A percentile compares a stretch with the other conserved stretches of the same genome.
Conservation (phyloP, 192 early-diverging fungal species). For the Powellomyces hirtus region DNA sequence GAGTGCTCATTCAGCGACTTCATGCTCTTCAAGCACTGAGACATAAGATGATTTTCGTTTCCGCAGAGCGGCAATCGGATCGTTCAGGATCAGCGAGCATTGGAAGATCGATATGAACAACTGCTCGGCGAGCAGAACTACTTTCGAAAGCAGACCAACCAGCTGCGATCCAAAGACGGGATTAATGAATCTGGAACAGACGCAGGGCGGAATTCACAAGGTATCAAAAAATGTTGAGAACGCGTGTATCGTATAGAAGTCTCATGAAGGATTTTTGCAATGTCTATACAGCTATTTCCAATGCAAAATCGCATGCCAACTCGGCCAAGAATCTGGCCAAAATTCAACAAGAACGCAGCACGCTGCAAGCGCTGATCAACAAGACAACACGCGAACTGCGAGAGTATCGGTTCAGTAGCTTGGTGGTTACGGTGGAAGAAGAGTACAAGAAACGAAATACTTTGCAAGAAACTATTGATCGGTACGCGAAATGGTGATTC, state of each 20-base stretch:
- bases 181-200: too few species aligned
- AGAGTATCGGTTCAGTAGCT: slow-evolving; percentile 46
- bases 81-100: slow-evolving; percentile 43
- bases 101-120: slow-evolving; percentile 48
- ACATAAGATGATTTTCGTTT: not conserved
- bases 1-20: too few species aligned
- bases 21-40: too few species aligned
- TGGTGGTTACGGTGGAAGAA: slow-evolving; percentile 53
- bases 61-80: slow-evolving; percentile 44
- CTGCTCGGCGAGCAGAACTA: slow-evolving; percentile 43
- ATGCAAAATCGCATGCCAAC: slow-evolving; percentile 6
- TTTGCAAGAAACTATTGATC: slow-evolving; percentile 56
- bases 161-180: too few species aligned
- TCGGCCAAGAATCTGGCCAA: slow-evolving; percentile 52
- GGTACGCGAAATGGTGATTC: slow-evolving; percentile 21
- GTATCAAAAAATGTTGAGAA: too few species aligned
- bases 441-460: slow-evolving; percentile 57
- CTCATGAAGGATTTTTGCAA: too few species aligned
- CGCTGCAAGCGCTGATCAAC: slow-evolving; percentile 44
- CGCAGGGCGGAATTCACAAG: not conserved
- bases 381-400: slow-evolving; percentile 49
- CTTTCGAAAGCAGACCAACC: slow-evolving; percentile 25
- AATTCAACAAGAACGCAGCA: slow-evolving; percentile 51
- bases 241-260: too few species aligned
- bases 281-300: too few species aligned